Evolutionary conservation across 257 asterid species (phyloP).

Genomic region (Solanum appendiculatum): DNA sequence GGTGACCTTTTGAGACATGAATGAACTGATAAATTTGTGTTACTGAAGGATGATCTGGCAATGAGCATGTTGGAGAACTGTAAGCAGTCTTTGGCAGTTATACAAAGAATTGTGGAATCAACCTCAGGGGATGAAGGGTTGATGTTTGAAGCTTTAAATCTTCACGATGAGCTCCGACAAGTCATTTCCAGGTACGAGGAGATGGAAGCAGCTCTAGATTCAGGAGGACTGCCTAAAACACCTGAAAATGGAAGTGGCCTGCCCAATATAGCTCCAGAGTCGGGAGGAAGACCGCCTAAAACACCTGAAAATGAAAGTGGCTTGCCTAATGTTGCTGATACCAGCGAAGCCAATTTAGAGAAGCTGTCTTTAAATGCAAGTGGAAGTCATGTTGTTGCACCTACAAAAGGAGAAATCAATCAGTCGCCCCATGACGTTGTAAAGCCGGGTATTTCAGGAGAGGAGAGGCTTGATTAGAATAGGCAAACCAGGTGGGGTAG

Average conservation of each 20-base stretch:
- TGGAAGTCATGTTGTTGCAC: slow-evolving; percentile 14
- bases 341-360: slow-evolving; percentile 12
- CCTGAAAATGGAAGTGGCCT: not conserved
- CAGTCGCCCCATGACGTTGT: slow-evolving; percentile 8
- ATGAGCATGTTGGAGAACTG: slow-evolving; percentile 64
- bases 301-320: slow-evolving; percentile 12
- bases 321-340: slow-evolving; percentile 15
- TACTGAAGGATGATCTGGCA: slow-evolving; percentile 66
- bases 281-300: slow-evolving; percentile 17
- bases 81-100: slow-evolving; percentile 54
- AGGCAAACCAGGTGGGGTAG: slow-evolving; percentile 8
- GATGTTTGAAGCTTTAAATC: slow-evolving; percentile 80
- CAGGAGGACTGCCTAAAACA: slow-evolving; percentile 17
- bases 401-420: slow-evolving; percentile 7
- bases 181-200: slow-evolving; percentile 46
- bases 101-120: slow-evolving; percentile 65
- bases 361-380: slow-evolving; percentile 2
- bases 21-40: not conserved
- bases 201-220: slow-evolving; percentile 35
- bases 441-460: not conserved
- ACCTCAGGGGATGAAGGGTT: slow-evolving; percentile 72
- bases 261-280: slow-evolving; percentile 19
- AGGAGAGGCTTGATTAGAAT: not conserved
- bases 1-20: not conserved
- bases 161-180: slow-evolving; percentile 74